Base-by-base conservation (phyloP, 1,284 basidiomycete genomes). In the Hortiboletus rubellus region DNA sequence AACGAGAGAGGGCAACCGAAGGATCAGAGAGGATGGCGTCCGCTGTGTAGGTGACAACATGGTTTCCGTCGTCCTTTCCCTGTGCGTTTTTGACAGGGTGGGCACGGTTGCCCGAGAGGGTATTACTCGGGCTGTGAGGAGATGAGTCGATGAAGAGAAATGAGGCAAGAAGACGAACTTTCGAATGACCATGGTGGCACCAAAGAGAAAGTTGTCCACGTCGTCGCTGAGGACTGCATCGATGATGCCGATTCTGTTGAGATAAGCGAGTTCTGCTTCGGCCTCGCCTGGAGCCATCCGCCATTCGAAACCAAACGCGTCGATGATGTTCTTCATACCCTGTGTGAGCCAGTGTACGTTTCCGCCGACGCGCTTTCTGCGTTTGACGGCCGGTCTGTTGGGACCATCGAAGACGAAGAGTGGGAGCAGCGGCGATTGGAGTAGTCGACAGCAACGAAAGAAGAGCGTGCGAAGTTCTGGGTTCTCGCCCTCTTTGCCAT, bases 391-490 rank as follows among this genome's bases (percentile, higher is more conserved):
- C 0, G 96, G 96, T 49, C 94, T 82, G 51, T 86, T 81, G 0
- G 92, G 89, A 0, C 96, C 96, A 73, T 99, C 96, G 67, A 98
- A 98, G 2, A 98, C 92, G 72, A 98, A 97, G 3, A 98, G 77
- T 0, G 93, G 92, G 22, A 94, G 80, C 60, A 96, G 84, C 0
- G 94, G 94, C 14, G 86, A 81, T 52, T 81, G 81, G 66, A 93
- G 82, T 3, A 98, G 81, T 12, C 83, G 83, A 33, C 85, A 83
- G 68, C 86, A 89, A 42, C 85, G 82, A 66, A 90, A 91, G 74
- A 91, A 91, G 4, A 91, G 73, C 0, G 87, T 91, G 36, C 89
- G 76, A 18, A 91, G 76, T 44, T 89, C 86, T 7, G 89, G 89
- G 55, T 91, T 92, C 69, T 92, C 89, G 18, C 90, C 89, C 64